Base-by-base conservation (phyloP, 768 basidiomycete genomes). In the Chlorophyllum brunneum region DNA sequence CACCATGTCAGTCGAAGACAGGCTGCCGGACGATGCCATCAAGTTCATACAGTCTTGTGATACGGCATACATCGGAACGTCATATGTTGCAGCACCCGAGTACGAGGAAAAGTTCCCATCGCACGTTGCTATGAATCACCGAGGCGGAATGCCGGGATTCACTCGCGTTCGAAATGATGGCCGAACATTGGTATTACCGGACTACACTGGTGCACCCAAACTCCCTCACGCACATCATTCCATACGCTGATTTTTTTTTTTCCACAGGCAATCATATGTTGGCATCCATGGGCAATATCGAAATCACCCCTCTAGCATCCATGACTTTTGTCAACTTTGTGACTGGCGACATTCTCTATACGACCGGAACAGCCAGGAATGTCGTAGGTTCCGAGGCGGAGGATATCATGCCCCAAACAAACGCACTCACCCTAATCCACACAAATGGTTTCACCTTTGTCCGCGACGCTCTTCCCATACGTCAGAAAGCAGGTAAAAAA, bases 211-310 rank as follows among this genome's bases (percentile, higher is more conserved):
- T 73, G 53, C 10, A 68, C 5, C 15, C 16, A 36, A 13, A 10
- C n/a, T n/a, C n/a, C n/a, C n/a, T n/a, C n/a, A 5, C 2, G 34
- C 16, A 13, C 34, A 3, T 3, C 16, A 36, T 36, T 11, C 16
- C 15, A 13, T 13, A 36, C 16, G 7, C 34, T 36, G 16, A 36
- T 36, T 2, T 5, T 15, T 13, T 1, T 13, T 13, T 36, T n/a
- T n/a, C n/a, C n/a, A n/a, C n/a, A n/a, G n/a, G n/a, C n/a, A n/a
- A n/a, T n/a, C n/a, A n/a, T n/a, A n/a, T n/a, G n/a, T n/a, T n/a
- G n/a, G n/a, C n/a, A n/a, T n/a, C n/a, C n/a, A n/a, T 86, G 5
- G 83, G 84, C 2, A 84, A 85, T 53, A 76, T 84, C 23, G 77
- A 80, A 57, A 70, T 71, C 22, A 81, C 78, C 0, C 78, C 80